Evolutionary conservation across 257 asterid genomes (phyloP), one percentile per base, ranked within the genome.

Genomic region (Cordia subcordata): DNA sequence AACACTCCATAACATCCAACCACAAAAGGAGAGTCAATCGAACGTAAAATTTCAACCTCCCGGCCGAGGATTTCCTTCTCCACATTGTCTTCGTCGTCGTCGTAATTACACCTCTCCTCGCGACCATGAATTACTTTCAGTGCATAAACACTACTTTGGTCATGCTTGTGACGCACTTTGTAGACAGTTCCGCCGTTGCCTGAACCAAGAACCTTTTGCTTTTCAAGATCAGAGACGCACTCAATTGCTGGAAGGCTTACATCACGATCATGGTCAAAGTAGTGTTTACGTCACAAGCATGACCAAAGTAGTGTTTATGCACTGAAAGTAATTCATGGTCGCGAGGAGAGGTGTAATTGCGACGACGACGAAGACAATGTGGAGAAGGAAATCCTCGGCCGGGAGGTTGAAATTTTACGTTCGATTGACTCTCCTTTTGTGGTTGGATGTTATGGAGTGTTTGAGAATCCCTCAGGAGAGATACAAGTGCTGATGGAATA

Each of bases 401-500:
- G 39, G 12, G 65, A 60, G 12, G 22, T 23, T 18, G 56, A 23
- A 37, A 60, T 60, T 44, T 40, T 47, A 5, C 32, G 65, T 15
- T 20, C 44, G 1, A 47, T 38, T 1, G 55, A 49, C 11, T 60
- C 65, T 3, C 65, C 65, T 13, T 32, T 9, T 22, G n/a, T 60
- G 16, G 65, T 60, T 17, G 23, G n/a, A 8, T 60, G 56, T 17
- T 42, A 12, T 11, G 65, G 56, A 14, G 16, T 47, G 16, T 60
- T 60, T 8, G 46, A 60, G 0, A 16, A 46, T 10, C 23, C 47
- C 10, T 15, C 33, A 8, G 65, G 45, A 18, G 65, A 60, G 10
- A 35, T 60, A 15, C 55, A 38, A 16, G 45, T 60, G 9, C 56
- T 60, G 14, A 22, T 60, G 46, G 65, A 60, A 42, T 47, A 60